Evolutionary conservation across 2,329 filamentous ascomycete genomes (phyloP).

Genomic region (Pseudocercospora musae): DNA sequence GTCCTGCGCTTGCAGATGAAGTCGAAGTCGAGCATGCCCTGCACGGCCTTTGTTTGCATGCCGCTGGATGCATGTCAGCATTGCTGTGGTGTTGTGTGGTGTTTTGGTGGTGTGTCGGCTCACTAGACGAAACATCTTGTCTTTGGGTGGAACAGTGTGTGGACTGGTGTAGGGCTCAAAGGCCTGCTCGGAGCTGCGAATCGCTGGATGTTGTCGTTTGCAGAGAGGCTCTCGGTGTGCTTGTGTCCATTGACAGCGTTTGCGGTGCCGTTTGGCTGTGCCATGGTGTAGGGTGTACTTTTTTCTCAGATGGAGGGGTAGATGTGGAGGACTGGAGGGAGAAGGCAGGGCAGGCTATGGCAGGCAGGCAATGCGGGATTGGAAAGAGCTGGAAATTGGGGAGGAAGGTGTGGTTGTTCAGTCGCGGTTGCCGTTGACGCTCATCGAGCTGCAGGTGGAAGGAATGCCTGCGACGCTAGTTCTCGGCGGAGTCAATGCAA

Average conservation of each 20-base stretch:
- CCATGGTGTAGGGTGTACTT: conserved; percentile 46
- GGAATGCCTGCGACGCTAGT: background rate
- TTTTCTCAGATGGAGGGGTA: conserved; percentile 8
- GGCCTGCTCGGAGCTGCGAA: conserved; percentile 91
- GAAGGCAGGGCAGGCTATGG: background rate
- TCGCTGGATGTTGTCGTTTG: conserved; percentile 98
- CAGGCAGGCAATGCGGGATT: background rate
- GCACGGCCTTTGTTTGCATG: conserved; percentile 77
- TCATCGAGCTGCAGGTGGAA: conserved; percentile 4
- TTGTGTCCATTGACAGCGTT: conserved; percentile 33
- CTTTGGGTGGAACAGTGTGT: conserved; percentile 98
- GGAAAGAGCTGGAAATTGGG: background rate
- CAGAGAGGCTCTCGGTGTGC: conserved; percentile 52
- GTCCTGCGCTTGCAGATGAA: conserved; percentile 99
- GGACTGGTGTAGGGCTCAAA: conserved; percentile 79
- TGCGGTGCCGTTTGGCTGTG: conserved; percentile 33
- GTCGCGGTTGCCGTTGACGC: background rate
- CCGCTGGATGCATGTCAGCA: conserved; percentile 55
- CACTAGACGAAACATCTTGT: conserved; percentile 99
- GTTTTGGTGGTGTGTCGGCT: conserved; percentile 36
- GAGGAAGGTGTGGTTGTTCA: background rate
- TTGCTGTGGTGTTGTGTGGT: background rate
- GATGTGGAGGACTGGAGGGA: background rate
- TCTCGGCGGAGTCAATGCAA: background rate
- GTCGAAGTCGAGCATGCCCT: conserved; percentile 86